Percentiles rank a stretch among this genome's conserved stretches.
Evolutionary conservation across 1,139 yeast species (phyloP).

Genomic region (Diutina ranongensis): DNA sequence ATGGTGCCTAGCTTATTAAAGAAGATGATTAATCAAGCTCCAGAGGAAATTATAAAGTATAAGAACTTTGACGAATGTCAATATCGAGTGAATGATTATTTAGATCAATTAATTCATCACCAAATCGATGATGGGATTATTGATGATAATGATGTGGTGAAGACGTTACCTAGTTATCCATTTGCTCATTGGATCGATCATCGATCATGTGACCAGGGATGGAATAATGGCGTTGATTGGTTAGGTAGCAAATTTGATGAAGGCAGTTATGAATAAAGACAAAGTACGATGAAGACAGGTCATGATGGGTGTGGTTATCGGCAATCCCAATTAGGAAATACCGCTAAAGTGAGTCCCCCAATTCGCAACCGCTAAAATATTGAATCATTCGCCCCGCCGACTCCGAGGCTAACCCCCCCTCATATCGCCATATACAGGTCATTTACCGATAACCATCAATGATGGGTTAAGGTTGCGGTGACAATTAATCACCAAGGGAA

Average conservation of each 20-base stretch:
- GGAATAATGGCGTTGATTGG: slow-evolving; percentile 28
- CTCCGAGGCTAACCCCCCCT: too few relatives aligned
- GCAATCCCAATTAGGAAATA: background rate
- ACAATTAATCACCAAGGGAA: too few relatives aligned
- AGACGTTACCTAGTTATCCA: slow-evolving; percentile 53
- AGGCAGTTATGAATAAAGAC: background rate
- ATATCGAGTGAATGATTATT: slow-evolving; percentile 46
- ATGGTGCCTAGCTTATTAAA: slow-evolving; percentile 53
- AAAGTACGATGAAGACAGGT: background rate
- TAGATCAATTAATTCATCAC: slow-evolving; percentile 43
- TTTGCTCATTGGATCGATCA: slow-evolving; percentile 41
- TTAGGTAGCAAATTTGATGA: background rate
- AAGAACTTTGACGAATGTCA: slow-evolving; percentile 47
- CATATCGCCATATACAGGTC: too few relatives aligned
- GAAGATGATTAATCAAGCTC: slow-evolving; percentile 55
- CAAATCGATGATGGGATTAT: slow-evolving; percentile 50
- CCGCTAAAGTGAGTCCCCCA: too few relatives aligned
- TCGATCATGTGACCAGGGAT: slow-evolving; percentile 24
- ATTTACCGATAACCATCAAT: too few relatives aligned
- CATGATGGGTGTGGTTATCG: background rate
- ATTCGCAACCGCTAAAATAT: too few relatives aligned
- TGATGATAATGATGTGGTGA: slow-evolving; percentile 42
- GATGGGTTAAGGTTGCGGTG: too few relatives aligned
- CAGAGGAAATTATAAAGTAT: slow-evolving; percentile 51
- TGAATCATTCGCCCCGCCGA: too few relatives aligned